Evolutionary conservation across 1,284 basidiomycete species (phyloP).

Genomic region (Salmacisia buchloeana): DNA sequence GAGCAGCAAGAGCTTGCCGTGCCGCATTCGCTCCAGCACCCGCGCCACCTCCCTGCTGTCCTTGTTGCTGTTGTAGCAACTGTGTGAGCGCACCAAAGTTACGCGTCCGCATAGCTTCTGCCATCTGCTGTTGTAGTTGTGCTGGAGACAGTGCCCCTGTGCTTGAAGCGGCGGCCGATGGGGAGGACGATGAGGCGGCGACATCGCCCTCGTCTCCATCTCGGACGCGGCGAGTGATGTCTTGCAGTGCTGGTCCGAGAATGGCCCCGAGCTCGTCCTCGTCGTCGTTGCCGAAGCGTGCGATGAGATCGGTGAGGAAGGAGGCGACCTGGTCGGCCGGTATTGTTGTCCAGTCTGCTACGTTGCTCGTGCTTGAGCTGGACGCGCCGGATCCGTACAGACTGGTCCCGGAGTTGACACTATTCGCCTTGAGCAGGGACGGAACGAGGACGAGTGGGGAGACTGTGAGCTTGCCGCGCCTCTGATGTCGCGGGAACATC

Average conservation of each 20-base stretch:
- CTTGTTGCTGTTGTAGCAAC: constrained; percentile 1
- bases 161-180: background rate
- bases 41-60: constrained; percentile 3
- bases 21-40: constrained; percentile 10
- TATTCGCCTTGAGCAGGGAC: constrained; percentile 23
- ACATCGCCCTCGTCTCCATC: constrained; percentile 23
- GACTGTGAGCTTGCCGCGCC: constrained; percentile 16
- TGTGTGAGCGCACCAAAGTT: background rate
- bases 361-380: constrained; percentile 17
- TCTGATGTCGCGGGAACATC: constrained; percentile 68
- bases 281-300: constrained; percentile 50
- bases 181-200: background rate
- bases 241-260: constrained; percentile 51
- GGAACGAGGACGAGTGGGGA: constrained; percentile 61
- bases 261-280: constrained; percentile 53
- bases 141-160: background rate
- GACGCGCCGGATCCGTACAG: constrained; percentile 11
- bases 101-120: background rate
- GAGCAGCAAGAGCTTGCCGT: constrained; percentile 23
- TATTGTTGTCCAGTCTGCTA: constrained; percentile 40
- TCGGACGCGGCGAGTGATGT: constrained; percentile 36
- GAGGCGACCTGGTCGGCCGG: constrained; percentile 51
- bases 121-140: background rate
- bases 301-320: constrained; percentile 55
- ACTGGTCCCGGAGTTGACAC: background rate